Evolutionary conservation across 371 early-diverging fungal species (phyloP).

Genomic region (Neoconidiobolus thromboides): DNA sequence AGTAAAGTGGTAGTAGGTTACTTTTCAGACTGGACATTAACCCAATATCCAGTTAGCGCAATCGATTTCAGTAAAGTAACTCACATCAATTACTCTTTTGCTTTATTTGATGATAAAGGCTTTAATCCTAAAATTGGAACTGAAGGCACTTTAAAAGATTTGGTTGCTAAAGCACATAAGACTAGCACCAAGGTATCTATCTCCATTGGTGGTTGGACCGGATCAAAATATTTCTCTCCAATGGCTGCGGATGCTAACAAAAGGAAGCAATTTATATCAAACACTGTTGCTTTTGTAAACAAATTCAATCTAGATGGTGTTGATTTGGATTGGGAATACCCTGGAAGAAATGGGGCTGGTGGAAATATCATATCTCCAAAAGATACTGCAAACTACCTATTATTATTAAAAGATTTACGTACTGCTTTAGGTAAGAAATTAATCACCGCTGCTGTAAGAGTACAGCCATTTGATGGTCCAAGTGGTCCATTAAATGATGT

Average conservation of each 20-base stretch:
- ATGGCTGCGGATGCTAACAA: conserved; percentile 21
- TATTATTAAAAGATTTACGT: conserved; percentile 36
- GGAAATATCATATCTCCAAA: conserved; percentile 31
- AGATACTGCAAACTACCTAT: conserved; percentile 35
- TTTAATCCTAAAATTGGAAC: conserved; percentile 1
- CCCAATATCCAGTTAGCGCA: neutral
- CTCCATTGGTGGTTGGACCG: conserved; percentile 65
- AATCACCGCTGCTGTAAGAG: conserved; percentile 50
- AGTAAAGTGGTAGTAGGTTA: conserved; percentile 5
- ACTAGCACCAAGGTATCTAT: conserved; percentile 24
- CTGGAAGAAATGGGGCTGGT: conserved; percentile 42
- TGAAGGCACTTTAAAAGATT: conserved; percentile 9
- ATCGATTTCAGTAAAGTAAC: conserved; percentile 12
- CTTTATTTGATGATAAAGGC: conserved; percentile 10
- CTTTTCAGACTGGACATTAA: conserved; percentile 6
- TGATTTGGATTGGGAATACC: conserved; percentile 57
- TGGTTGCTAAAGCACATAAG: conserved; percentile 10
- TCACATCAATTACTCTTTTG: conserved; percentile 17
- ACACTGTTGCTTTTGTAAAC: conserved; percentile 9
- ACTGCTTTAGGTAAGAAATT: conserved; percentile 26
- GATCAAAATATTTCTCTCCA: conserved; percentile 34
- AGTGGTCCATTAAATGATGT: conserved; percentile 36
- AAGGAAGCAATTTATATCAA: conserved; percentile 28
- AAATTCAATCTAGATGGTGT: conserved; percentile 29
- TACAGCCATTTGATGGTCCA: conserved; percentile 34